phyloP scores from a whole-genome alignment of 208 protist species.

The Wallacemonas collosoma region DNA sequence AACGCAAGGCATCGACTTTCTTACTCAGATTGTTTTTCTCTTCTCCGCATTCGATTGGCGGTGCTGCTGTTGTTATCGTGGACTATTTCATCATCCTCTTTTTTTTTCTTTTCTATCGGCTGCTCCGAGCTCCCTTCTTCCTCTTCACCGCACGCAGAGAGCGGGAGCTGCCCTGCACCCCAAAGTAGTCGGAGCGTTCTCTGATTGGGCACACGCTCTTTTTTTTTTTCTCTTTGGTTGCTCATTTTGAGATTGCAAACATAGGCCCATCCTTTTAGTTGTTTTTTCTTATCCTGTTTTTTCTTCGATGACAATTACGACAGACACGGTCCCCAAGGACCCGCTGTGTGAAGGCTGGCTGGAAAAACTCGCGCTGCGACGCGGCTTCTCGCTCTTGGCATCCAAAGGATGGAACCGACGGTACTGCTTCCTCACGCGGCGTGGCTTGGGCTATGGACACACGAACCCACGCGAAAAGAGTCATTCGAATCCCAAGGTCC shows the following conservation, averaged over 20 bases:
- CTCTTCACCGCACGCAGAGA: too few relatives aligned
- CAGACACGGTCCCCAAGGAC: constrained; percentile 6
- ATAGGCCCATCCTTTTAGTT: not conserved
- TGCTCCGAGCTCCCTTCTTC: too few relatives aligned
- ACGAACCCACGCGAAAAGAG: constrained; percentile 28
- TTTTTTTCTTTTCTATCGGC: too few relatives aligned
- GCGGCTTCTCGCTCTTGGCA: constrained; percentile 41
- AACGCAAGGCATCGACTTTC: too few relatives aligned
- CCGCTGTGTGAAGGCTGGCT: constrained; percentile 67
- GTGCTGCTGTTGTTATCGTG: too few relatives aligned
- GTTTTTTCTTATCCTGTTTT: constrained; percentile 15
- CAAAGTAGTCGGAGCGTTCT: too few relatives aligned
- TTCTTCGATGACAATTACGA: constrained; percentile 12
- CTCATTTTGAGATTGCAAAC: not conserved
- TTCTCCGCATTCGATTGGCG: too few relatives aligned
- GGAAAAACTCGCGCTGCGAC: constrained; percentile 51
- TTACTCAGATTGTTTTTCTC: not conserved
- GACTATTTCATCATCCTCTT: too few relatives aligned
- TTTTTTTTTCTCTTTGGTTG: constrained; percentile 15
- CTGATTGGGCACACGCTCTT: not conserved
- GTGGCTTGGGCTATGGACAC: constrained; percentile 53
- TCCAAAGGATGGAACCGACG: constrained; percentile 48
- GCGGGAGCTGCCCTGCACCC: too few relatives aligned
- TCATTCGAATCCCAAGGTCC: not conserved
- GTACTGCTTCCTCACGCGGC: constrained; percentile 44